A percentile compares a stretch with the other conserved stretches of the same genome.
Conservation (phyloP, 2,329 filamentous ascomycete genomes). For the Alternaria dauci region DNA sequence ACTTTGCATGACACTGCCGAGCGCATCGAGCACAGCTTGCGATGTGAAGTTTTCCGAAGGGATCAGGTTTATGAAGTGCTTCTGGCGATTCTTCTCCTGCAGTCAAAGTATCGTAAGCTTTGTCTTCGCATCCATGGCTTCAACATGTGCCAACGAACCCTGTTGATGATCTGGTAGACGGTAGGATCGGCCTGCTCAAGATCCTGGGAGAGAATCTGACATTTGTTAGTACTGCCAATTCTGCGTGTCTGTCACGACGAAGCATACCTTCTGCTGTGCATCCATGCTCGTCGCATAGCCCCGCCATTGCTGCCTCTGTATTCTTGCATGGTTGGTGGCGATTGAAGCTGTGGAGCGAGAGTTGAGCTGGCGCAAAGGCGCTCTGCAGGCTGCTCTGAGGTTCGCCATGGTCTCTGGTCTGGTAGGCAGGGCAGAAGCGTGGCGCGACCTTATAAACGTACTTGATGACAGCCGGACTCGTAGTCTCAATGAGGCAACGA, state of each 20-base stretch:
- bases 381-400: slow-evolving; percentile 51
- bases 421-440: slow-evolving; percentile 21
- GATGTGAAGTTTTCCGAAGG: slow-evolving; percentile 99
- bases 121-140: slow-evolving; percentile 16
- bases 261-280: slow-evolving; percentile 58
- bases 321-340: slow-evolving; percentile 43
- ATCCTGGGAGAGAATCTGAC: slow-evolving; percentile 78
- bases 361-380: slow-evolving; percentile 48
- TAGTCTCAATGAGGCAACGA: slow-evolving; percentile 35
- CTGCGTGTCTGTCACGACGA: neutral
- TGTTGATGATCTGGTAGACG: slow-evolving; percentile 89
- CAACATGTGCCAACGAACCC: slow-evolving; percentile 63
- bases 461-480: slow-evolving; percentile 30
- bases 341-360: slow-evolving; percentile 36
- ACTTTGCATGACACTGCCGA: slow-evolving; percentile 68
- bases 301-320: slow-evolving; percentile 49
- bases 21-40: slow-evolving; percentile 95
- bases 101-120: slow-evolving; percentile 28
- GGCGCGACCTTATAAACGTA: slow-evolving; percentile 29
- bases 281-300: slow-evolving; percentile 55
- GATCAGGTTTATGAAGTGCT: slow-evolving; percentile 99
- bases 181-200: slow-evolving; percentile 86
- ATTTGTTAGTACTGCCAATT: slow-evolving; percentile 18
- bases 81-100: slow-evolving; percentile 93
- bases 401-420: slow-evolving; percentile 51